Conservation (phyloP, 2,329 filamentous ascomycete species). For the Teratosphaeria zuluensis region DNA sequence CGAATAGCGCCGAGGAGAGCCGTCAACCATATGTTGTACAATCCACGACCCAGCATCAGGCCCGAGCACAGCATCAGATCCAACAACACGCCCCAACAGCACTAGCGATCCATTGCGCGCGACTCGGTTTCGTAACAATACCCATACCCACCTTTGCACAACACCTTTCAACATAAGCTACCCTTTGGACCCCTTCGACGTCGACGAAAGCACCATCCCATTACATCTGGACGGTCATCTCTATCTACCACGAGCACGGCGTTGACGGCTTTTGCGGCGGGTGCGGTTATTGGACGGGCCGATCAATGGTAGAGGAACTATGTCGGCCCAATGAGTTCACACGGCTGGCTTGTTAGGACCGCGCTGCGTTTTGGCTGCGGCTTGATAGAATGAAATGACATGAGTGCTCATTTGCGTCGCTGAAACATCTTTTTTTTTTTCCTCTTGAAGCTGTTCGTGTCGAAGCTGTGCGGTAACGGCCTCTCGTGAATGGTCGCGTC, state of each 20-base stretch:
- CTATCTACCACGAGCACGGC: not conserved
- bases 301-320: not conserved
- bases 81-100: slow-evolving; percentile 8
- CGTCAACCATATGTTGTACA: not conserved
- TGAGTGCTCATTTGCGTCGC: not conserved
- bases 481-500: not conserved
- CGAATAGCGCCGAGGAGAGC: not conserved
- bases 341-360: not conserved
- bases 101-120: slow-evolving; percentile 6
- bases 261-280: not conserved
- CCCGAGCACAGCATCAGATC: slow-evolving; percentile 14
- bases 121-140: slow-evolving; percentile 3
- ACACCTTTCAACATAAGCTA: slow-evolving; percentile 6
- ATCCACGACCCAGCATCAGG: slow-evolving; percentile 7
- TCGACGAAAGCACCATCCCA: slow-evolving; percentile 7
- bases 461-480: not conserved
- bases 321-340: not conserved
- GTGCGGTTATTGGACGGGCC: not conserved
- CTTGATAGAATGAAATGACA: not conserved
- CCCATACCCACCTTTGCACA: not conserved
- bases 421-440: not conserved
- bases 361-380: not conserved
- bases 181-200: slow-evolving; percentile 16
- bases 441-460: not conserved
- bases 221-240: not conserved